Evolutionary conservation across 2,329 filamentous ascomycete species (phyloP).

Genomic region (Dothideomycetes sp.): DNA sequence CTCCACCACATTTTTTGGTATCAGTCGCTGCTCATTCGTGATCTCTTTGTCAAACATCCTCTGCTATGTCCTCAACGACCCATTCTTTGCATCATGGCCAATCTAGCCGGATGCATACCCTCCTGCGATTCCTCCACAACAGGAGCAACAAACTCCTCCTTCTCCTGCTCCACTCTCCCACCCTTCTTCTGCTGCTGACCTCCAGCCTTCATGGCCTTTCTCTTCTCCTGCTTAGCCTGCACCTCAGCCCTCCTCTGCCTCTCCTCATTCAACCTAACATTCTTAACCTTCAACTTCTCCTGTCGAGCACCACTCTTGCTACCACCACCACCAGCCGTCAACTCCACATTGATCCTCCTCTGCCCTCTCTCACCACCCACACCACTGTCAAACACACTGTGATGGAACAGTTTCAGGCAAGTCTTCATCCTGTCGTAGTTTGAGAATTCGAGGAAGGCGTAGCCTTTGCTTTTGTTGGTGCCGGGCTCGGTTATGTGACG

Average conservation of each 20-base stretch:
- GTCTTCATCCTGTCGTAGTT: constrained; percentile 85
- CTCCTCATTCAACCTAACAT: constrained; percentile 69
- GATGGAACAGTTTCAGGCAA: constrained; percentile 83
- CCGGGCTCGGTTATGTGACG: constrained; percentile 65
- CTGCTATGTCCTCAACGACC: constrained; percentile 2
- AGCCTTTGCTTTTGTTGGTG: constrained; percentile 59
- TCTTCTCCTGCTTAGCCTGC: constrained; percentile 36
- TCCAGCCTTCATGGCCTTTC: constrained; percentile 30
- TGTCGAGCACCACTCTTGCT: constrained; percentile 66
- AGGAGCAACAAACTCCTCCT: constrained; percentile 16
- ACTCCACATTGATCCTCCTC: constrained; percentile 82
- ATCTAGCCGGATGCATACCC: constrained; percentile 28
- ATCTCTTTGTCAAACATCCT: no score
- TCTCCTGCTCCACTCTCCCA: constrained; percentile 16
- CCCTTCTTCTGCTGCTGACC: constrained; percentile 24
- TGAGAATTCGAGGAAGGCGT: constrained; percentile 83
- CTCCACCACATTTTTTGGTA: constrained; percentile 1
- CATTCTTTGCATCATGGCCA: constrained; percentile 19
- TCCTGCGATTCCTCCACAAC: constrained; percentile 13
- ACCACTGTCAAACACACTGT: constrained; percentile 59
- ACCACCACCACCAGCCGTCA: constrained; percentile 71
- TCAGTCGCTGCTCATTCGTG: no score
- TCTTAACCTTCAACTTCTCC: constrained; percentile 76
- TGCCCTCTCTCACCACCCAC: constrained; percentile 39
- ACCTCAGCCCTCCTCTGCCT: constrained; percentile 45